These are phyloP conservation scores for Sambucus nigra DNA, from an alignment of 129 eudicot genomes.

Conservation along the genomic window DNA sequence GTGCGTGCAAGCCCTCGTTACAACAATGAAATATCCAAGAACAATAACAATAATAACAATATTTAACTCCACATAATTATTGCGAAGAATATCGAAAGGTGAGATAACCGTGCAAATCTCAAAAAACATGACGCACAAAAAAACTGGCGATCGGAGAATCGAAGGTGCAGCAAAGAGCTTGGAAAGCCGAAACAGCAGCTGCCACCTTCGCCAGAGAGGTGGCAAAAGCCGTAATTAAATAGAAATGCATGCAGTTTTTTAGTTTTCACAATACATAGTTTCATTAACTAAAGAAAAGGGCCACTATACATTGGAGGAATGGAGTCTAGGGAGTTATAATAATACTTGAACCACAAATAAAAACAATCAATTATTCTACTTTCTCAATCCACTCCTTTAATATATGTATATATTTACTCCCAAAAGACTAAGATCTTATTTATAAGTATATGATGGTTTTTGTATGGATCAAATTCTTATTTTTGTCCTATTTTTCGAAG, in stretches of 20 bases:
- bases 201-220: conserved; percentile 89
- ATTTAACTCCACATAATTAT: conserved; percentile 22
- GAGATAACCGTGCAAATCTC: conserved; percentile 26
- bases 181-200: conserved; percentile 33
- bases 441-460: no score
- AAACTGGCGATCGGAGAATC: conserved; percentile 63
- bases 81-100: conserved; percentile 34
- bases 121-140: conserved; percentile 55
- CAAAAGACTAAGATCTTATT: conserved; percentile 2
- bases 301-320: background rate
- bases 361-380: background rate
- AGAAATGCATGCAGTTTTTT: background rate
- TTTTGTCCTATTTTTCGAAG: no score
- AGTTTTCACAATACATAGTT: background rate
- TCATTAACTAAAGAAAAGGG: background rate
- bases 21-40: conserved; percentile 44
- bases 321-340: no score
- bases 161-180: conserved; percentile 43
- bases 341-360: background rate
- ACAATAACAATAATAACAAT: no score
- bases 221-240: conserved; percentile 56
- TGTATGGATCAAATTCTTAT: no score
- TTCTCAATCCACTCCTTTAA: background rate
- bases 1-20: conserved; percentile 30
- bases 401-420: background rate